Conservation (phyloP, 306 rosid genomes). For the Ormosia semicastrata region DNA sequence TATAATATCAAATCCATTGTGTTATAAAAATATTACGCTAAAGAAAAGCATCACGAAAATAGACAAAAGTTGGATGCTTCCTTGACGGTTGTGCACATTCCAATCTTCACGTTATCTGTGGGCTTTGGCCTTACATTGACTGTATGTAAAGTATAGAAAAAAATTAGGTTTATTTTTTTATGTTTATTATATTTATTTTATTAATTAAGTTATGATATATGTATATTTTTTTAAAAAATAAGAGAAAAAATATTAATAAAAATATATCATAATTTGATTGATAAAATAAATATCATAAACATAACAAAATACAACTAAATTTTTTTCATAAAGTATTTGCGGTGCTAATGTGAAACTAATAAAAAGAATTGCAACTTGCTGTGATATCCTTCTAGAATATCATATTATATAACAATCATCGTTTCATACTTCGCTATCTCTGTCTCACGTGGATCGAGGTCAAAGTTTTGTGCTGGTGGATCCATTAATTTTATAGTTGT, state of each 20-base stretch:
- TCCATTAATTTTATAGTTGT: too few species aligned
- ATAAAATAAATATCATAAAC: too few species aligned
- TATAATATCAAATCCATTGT: background rate
- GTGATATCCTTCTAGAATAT: background rate
- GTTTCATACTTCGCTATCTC: background rate
- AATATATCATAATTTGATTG: too few species aligned
- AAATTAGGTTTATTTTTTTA: too few species aligned
- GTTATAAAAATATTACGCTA: background rate
- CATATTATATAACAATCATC: background rate
- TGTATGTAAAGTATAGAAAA: background rate
- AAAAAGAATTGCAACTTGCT: background rate
- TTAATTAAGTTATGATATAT: too few species aligned
- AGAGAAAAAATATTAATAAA: too few species aligned
- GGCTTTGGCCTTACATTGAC: slow-evolving; percentile 8
- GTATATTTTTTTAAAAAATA: too few species aligned
- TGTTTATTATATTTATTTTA: too few species aligned
- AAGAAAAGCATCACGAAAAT: background rate
- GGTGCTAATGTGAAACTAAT: background rate
- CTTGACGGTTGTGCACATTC: background rate
- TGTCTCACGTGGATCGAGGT: slow-evolving; percentile 22
- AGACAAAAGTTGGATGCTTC: background rate
- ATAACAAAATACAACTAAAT: too few species aligned
- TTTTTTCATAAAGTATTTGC: background rate
- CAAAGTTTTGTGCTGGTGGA: too few species aligned
- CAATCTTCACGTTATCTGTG: background rate